Evolutionary conservation across 2,329 filamentous ascomycete species (phyloP).

Genomic region (Elsinoe perseae): DNA sequence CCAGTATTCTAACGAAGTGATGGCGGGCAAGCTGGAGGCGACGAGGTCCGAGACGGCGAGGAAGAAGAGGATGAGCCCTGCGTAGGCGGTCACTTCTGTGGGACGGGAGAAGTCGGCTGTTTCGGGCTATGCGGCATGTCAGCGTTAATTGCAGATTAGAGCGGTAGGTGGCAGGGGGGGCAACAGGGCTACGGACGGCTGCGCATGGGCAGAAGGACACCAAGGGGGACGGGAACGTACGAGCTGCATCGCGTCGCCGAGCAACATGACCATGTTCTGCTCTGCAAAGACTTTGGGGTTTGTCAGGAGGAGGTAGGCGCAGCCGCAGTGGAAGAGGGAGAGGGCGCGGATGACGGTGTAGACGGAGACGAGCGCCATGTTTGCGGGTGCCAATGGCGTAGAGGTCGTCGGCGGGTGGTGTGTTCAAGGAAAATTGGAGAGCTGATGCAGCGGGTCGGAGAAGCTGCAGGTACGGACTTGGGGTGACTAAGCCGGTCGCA

Average conservation of each 20-base stretch:
- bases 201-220: background rate
- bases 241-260: constrained; percentile 77
- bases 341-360: constrained; percentile 73
- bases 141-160: constrained; percentile 1
- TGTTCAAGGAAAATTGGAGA: background rate
- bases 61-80: constrained; percentile 63
- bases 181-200: background rate
- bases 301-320: constrained; percentile 76
- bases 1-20: constrained; percentile 41
- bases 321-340: constrained; percentile 74
- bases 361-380: constrained; percentile 74
- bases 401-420: background rate
- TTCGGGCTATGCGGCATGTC: constrained; percentile 44
- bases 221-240: constrained; percentile 40
- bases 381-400: background rate
- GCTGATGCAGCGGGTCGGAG: background rate
- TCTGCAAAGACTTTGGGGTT: constrained; percentile 65
- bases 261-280: constrained; percentile 69
- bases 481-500: background rate
- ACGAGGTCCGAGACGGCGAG: constrained; percentile 43
- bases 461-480: background rate
- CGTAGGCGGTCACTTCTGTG: constrained; percentile 58
- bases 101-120: constrained; percentile 60
- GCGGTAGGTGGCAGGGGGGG: constrained; percentile 3
- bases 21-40: constrained; percentile 38